Conservation (phyloP, 2,329 filamentous ascomycete genomes). For the Cryphonectria naterciae region DNA sequence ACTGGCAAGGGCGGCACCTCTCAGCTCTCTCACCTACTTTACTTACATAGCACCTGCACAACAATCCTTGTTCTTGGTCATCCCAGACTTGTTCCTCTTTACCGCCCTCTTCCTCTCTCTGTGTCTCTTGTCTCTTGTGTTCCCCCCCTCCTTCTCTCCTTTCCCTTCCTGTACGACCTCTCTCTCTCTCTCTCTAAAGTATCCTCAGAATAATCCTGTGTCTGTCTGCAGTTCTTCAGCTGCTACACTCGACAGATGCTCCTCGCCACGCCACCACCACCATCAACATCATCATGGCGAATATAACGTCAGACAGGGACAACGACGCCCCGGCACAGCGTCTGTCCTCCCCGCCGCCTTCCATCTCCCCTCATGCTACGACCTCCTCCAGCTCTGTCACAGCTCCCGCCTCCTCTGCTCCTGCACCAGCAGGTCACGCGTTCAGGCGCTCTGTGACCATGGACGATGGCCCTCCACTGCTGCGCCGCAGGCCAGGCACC, state of each 20-base stretch:
- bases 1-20: neutral
- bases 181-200: neutral
- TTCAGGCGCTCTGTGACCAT: conserved; percentile 48
- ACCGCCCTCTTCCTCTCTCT: neutral
- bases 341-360: conserved; percentile 16
- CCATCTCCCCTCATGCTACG: conserved; percentile 19
- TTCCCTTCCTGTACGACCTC: neutral
- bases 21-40: neutral
- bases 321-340: conserved; percentile 13
- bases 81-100: neutral
- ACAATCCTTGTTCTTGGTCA: conserved; percentile 9
- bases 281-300: conserved; percentile 16
- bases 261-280: conserved; percentile 13
- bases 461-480: conserved; percentile 37
- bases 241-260: conserved; percentile 9
- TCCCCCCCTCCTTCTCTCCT: neutral
- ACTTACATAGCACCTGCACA: neutral
- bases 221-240: neutral
- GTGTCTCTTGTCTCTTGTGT: neutral
- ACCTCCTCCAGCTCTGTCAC: conserved; percentile 12
- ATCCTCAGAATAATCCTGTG: too few species aligned
- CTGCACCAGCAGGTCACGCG: conserved; percentile 40
- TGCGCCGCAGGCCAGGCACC: conserved; percentile 33
- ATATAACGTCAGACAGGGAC: conserved; percentile 12
- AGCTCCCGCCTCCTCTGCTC: conserved; percentile 5